Evolutionary conservation across 208 protist species (phyloP), one percentile per base, ranked within the genome.

Genomic region (Naegleria gruberi): DNA sequence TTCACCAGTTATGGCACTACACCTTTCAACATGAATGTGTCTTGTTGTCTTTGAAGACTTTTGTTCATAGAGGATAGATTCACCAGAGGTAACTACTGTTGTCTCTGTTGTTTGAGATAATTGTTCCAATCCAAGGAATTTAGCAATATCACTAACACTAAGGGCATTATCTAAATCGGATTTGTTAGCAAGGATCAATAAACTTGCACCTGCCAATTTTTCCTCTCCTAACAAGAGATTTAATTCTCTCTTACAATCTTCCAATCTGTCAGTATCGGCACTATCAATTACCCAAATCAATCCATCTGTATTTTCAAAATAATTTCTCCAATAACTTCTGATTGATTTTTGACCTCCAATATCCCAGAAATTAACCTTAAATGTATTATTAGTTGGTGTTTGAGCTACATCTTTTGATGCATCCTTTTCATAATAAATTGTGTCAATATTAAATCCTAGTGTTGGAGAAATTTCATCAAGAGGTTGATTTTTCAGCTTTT

Each of bases 171-270:
- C 92, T 40, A 99, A 95, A 93, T 99, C 99, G 89, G 99, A 96
- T 94, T 99, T 99, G 94, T 99, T 99, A 45, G 99, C 97, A 90
- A 99, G 99, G n/a, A 99, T 95, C 0, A 99, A 94, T 87, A 99
- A 92, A 57, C 98, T 98, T 15, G 98, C 98, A 6, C 98, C 98
- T 19, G 98, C 98, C 0, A 99, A 94, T 37, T 98, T 96, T 94
- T 99, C 97, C 91, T 99, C 97, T 74, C 97, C 92, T 47, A 99
- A 94, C 23, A 99, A 92, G 19, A 91, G 89, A 46, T 96, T 94
- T 43, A 99, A 94, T 95, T 99, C 98, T 82, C 91, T 89, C 74
- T 95, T 96, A 93, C 97, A 99, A 92, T 98, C 93, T 45, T 94
- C 89, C 45, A 98, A 55, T 43, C 97, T 90, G 19, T 91, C 89